Conservation (phyloP, 2,329 filamentous ascomycete genomes). For the Cladophialophora exuberans region DNA sequence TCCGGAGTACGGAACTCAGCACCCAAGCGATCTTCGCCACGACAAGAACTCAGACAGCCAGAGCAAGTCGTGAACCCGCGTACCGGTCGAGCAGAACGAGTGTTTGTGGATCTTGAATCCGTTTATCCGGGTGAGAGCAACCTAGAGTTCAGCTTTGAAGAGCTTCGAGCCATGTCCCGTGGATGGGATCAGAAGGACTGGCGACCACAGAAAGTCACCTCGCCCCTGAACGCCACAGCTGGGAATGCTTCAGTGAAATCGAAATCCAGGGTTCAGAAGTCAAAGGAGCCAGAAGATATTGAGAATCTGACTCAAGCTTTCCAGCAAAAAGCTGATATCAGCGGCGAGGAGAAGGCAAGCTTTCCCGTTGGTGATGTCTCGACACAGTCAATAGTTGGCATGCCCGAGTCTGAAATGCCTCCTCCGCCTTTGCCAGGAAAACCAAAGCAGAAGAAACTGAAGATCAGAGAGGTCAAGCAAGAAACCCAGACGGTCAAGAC, state of each 20-base stretch:
- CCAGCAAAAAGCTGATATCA: constrained; percentile 24
- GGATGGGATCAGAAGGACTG: constrained; percentile 66
- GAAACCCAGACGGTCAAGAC: constrained; percentile 95
- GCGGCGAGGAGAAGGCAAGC: constrained; percentile 3
- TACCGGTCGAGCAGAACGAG: constrained; percentile 80
- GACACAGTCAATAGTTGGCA: constrained; percentile 31
- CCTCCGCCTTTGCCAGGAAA: constrained; percentile 13
- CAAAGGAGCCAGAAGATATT: constrained; percentile 37
- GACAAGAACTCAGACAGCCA: constrained; percentile 70
- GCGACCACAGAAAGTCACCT: constrained; percentile 38
- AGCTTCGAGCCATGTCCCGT: constrained; percentile 76
- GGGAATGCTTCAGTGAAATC: constrained; percentile 14
- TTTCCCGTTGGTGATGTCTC: constrained; percentile 27
- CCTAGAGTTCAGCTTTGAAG: constrained; percentile 86
- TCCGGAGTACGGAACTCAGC: constrained; percentile 41
- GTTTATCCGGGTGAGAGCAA: constrained; percentile 78
- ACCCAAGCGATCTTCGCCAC: constrained; percentile 39
- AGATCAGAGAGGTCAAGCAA: constrained; percentile 77
- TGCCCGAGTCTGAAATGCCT: constrained; percentile 28
- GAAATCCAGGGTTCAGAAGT: constrained; percentile 16
- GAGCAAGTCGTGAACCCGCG: constrained; percentile 82
- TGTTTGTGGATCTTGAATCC: constrained; percentile 82
- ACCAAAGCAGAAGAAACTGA: constrained; percentile 69
- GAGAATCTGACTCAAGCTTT: constrained; percentile 32
- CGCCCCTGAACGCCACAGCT: constrained; percentile 7